Evolutionary conservation across 495 filamentous ascomycete species (phyloP).

Genomic region (Xylaria nigripes): DNA sequence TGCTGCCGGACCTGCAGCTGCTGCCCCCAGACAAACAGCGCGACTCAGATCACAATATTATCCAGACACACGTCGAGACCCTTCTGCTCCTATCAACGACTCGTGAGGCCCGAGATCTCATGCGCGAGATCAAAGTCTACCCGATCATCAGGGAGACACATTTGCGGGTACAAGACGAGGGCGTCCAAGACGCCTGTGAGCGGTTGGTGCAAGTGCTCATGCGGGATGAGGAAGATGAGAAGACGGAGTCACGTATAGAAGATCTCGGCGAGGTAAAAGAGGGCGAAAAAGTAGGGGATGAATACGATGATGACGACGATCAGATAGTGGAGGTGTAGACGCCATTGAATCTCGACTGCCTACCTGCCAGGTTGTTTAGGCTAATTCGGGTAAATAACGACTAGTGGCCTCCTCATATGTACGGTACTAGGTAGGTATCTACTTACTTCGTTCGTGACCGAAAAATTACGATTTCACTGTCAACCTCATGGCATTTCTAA

Average conservation of each 20-base stretch:
- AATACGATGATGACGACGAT: constrained; percentile 48
- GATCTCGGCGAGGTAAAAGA: constrained; percentile 44
- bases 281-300: constrained; percentile 33
- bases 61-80: constrained; percentile 83
- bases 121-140: constrained; percentile 75
- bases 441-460: no score
- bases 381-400: background rate
- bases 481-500: no score
- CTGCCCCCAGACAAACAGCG: constrained; percentile 79
- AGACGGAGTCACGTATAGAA: constrained; percentile 15
- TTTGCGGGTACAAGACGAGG: constrained; percentile 67
- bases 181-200: constrained; percentile 77
- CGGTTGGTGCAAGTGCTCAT: constrained; percentile 86
- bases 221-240: constrained; percentile 62
- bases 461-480: no score
- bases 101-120: constrained; percentile 58
- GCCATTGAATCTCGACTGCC: background rate
- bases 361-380: background rate
- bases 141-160: constrained; percentile 84
- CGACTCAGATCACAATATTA: constrained; percentile 64
- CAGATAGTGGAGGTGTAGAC: constrained; percentile 39
- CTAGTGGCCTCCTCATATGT: no score
- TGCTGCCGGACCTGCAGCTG: constrained; percentile 82
- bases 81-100: constrained; percentile 76
- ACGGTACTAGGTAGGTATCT: no score